These are phyloP conservation scores for Xylariales sp. DNA, from an alignment of 2,329 filamentous ascomycete genomes.

Conservation along the genomic window DNA sequence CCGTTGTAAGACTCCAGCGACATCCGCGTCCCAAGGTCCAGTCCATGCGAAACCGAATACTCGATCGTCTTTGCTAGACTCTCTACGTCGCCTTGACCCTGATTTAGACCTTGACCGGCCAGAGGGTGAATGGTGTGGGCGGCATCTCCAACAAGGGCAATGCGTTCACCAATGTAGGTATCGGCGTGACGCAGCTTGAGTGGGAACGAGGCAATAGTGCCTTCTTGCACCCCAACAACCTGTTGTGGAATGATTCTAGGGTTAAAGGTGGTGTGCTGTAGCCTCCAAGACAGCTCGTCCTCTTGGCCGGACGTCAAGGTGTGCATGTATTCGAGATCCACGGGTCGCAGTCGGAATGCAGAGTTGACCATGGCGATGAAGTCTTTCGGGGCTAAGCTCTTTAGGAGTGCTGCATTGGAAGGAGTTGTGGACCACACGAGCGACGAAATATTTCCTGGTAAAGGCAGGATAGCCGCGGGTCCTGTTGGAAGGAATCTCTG, in stretches of 20 bases:
- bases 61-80: constrained; percentile 71
- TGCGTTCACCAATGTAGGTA: constrained; percentile 83
- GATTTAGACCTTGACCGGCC: constrained; percentile 90
- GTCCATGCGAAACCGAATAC: constrained; percentile 74
- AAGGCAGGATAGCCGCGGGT: constrained; percentile 83
- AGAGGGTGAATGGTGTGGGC: constrained; percentile 94
- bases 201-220: constrained; percentile 83
- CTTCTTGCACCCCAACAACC: constrained; percentile 68
- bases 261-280: constrained; percentile 61
- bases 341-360: constrained; percentile 75
- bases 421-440: constrained; percentile 95
- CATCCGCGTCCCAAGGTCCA: constrained; percentile 77
- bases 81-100: constrained; percentile 84
- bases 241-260: constrained; percentile 57
- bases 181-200: constrained; percentile 90
- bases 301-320: constrained; percentile 52
- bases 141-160: constrained; percentile 89
- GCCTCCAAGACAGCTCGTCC: constrained; percentile 81
- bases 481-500: constrained; percentile 93
- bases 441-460: constrained; percentile 78
- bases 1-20: constrained; percentile 77
- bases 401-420: constrained; percentile 71
- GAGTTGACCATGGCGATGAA: constrained; percentile 90
- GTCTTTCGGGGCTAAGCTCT: constrained; percentile 65
- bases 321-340: constrained; percentile 83